Conservation (phyloP, 2,329 filamentous ascomycete species). For the Rhytidhysteron rufulum region DNA sequence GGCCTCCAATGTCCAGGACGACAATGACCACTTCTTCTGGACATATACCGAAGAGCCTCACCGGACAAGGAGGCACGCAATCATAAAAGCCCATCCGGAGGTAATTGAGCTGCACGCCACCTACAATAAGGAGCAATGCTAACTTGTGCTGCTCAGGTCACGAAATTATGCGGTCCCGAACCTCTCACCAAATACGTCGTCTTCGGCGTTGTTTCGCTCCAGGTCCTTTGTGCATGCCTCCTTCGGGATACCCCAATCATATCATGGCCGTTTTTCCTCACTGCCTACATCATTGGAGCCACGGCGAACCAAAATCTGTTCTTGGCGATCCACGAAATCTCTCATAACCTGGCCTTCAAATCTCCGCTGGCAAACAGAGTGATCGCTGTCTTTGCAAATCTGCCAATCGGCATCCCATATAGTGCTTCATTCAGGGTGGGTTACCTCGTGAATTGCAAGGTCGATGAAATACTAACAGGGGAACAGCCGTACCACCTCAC, state of each 20-base stretch:
- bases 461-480: not conserved
- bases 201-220: slow-evolving; percentile 73
- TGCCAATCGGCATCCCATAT: slow-evolving; percentile 94
- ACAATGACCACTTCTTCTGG: slow-evolving; percentile 79
- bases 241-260: slow-evolving; percentile 75
- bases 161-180: slow-evolving; percentile 94
- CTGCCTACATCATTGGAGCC: slow-evolving; percentile 87
- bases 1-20: slow-evolving; percentile 9
- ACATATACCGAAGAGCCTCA: slow-evolving; percentile 98
- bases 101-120: slow-evolving; percentile 43
- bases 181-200: slow-evolving; percentile 95
- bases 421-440: slow-evolving; percentile 87
- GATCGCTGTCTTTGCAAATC: slow-evolving; percentile 87
- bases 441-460: slow-evolving; percentile 9
- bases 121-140: slow-evolving; percentile 2
- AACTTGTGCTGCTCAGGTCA: slow-evolving; percentile 58
- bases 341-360: slow-evolving; percentile 91
- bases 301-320: slow-evolving; percentile 98
- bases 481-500: slow-evolving; percentile 88
- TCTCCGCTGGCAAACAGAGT: slow-evolving; percentile 75
- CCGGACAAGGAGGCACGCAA: slow-evolving; percentile 81
- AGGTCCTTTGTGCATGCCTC: slow-evolving; percentile 71
- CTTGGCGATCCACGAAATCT: slow-evolving; percentile 97
- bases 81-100: slow-evolving; percentile 98
- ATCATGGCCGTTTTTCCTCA: slow-evolving; percentile 78